Evolutionary conservation across 1,284 basidiomycete species (phyloP).

Genomic region (Cutaneotrichosporon sp.): DNA sequence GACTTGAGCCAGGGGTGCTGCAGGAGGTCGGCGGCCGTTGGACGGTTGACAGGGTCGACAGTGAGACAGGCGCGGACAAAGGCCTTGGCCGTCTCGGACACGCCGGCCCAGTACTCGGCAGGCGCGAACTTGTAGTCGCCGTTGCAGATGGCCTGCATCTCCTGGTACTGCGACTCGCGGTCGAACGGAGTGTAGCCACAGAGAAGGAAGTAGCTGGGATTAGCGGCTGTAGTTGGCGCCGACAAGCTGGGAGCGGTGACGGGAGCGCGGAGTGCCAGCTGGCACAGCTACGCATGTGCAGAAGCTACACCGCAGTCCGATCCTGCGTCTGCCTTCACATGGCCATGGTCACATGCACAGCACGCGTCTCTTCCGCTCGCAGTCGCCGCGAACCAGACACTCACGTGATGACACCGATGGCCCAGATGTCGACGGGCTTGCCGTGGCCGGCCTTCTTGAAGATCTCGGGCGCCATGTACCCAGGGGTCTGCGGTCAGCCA

Average conservation of each 20-base stretch:
- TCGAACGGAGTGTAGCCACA: conserved; percentile 96
- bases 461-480: conserved; percentile 98
- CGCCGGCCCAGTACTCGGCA: conserved; percentile 80
- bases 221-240: conserved; percentile 8
- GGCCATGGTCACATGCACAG: background rate
- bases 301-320: too few species aligned
- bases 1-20: conserved; percentile 73
- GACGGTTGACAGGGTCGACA: conserved; percentile 72
- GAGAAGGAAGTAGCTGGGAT: conserved; percentile 74
- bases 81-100: conserved; percentile 74
- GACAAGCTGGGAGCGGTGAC: too few species aligned
- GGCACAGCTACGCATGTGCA: too few species aligned
- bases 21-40: conserved; percentile 71
- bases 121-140: conserved; percentile 93
- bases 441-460: conserved; percentile 95
- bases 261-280: too few species aligned
- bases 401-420: conserved; percentile 88
- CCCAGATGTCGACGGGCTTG: conserved; percentile 96
- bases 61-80: conserved; percentile 83
- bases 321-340: background rate
- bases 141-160: conserved; percentile 89
- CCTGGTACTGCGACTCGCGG: conserved; percentile 78
- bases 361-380: background rate
- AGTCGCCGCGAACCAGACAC: conserved; percentile 8
- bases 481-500: conserved; percentile 29